A percentile compares a stretch with the other conserved stretches of the same genome.
These are phyloP conservation scores for Acanthamoeba polyphaga DNA, from an alignment of 208 protist genomes.

Conservation along the genomic window DNA sequence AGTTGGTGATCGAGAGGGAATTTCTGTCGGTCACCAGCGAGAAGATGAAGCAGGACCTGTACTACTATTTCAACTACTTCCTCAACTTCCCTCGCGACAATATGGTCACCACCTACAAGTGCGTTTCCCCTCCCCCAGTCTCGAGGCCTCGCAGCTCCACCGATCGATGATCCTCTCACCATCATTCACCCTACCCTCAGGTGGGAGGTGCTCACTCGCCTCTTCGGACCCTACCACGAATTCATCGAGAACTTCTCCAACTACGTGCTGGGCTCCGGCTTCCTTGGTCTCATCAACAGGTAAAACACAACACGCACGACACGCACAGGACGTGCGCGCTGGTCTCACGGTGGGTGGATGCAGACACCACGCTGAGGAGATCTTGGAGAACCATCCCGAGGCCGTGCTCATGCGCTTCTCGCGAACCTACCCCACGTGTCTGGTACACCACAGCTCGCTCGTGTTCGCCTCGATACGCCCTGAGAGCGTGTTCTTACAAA, in stretches of 20 bases:
- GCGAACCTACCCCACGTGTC: conserved; percentile 34
- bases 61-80: conserved; percentile 66
- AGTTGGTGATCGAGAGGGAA: conserved; percentile 21
- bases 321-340: no score
- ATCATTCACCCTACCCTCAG: neutral
- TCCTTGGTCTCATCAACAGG: conserved; percentile 27
- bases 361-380: conserved; percentile 29
- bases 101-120: conserved; percentile 73
- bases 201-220: conserved; percentile 53
- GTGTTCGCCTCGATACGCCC: no score
- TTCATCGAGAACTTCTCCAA: conserved; percentile 64
- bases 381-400: conserved; percentile 38
- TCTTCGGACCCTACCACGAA: conserved; percentile 52
- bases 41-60: conserved; percentile 37
- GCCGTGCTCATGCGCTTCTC: conserved; percentile 32
- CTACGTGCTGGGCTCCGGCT: conserved; percentile 35
- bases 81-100: conserved; percentile 64
- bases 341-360: neutral
- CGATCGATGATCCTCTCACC: neutral
- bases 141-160: neutral
- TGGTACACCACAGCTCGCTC: neutral
- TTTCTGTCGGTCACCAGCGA: neutral
- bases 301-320: no score
- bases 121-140: neutral
- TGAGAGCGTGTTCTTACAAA: neutral